Base-by-base conservation (phyloP, 148 eudicot species). In the Mesembryanthemum crystallinum region DNA sequence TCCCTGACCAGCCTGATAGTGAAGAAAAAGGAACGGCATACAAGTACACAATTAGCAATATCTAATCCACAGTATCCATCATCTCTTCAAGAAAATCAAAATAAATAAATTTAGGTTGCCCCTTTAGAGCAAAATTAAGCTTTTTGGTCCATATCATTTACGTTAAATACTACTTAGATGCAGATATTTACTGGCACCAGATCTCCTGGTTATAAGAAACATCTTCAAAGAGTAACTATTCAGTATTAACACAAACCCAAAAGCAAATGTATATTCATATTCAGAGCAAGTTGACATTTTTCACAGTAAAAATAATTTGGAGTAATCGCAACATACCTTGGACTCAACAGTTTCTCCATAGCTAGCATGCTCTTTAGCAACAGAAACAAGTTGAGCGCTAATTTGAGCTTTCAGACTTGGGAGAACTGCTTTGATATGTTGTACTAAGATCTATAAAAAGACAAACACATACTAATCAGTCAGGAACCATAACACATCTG, bases 341-440 rank as follows among this genome's bases (percentile, higher is more conserved):
- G 99, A 90, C 81, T 95, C 99, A 57, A 90, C 86, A 58, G 89
- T 85, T 73, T 92, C 99, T 76, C 99, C 99, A 82, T 89, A 96
- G 83, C 99, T 91, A 52, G 97, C 95, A 74, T 89, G 92, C 92
- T 96, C 99, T 86, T 96, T 96, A 14, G 98, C 94, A 77, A 91
- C 94, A 59, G 93, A 80, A 67, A 89, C 91, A 68, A 96, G 83
- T 37, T 86, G 86, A 43, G 86, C 75, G 23, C 87, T 96, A 71
- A 96, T 92, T 75, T 92, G 97, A 21, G 97, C 82, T 81, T 92
- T 96, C 81, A 96, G 76, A 58, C 88, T 83, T 9, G 99, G 99
- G 75, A 96, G 97, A 43, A 96, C 64, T 47, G 93, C 73, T 82
- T 91, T 92, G 81, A 96, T 92, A 82, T 96, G 99, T 83, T 88